Evolutionary conservation across 768 basidiomycete genomes (phyloP).

Genomic region (Pleurotus citrinopileatus): DNA sequence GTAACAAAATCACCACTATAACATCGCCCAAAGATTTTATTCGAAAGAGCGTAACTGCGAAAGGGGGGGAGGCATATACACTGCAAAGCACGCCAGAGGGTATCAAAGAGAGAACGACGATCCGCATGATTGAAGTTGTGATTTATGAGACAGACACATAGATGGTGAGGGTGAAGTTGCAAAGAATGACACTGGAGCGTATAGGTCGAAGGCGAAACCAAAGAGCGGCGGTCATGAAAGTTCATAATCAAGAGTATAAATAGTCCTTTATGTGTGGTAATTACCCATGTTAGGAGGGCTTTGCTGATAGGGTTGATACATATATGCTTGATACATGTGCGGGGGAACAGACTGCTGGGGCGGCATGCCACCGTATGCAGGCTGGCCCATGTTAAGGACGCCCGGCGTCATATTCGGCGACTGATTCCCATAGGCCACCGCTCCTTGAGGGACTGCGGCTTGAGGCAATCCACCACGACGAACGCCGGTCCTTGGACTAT

Average conservation of each 20-base stretch:
- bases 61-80: constrained; percentile 27
- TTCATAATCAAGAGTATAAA: constrained; percentile 26
- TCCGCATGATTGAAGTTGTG: constrained; percentile 35
- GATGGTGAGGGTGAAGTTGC: constrained; percentile 25
- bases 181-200: constrained; percentile 28
- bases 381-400: constrained; percentile 63
- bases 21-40: constrained; percentile 21
- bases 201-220: constrained; percentile 27
- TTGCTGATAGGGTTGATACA: constrained; percentile 84
- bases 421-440: constrained; percentile 48
- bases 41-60: constrained; percentile 24
- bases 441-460: constrained; percentile 28
- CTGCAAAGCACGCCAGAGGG: constrained; percentile 24
- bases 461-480: constrained; percentile 44
- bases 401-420: constrained; percentile 60
- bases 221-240: constrained; percentile 41
- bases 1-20: constrained; percentile 24
- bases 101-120: constrained; percentile 30
- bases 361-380: constrained; percentile 59
- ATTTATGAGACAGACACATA: constrained; percentile 27
- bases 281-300: constrained; percentile 75
- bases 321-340: constrained; percentile 76
- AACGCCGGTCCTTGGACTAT: constrained; percentile 43
- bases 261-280: constrained; percentile 57
- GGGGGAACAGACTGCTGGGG: constrained; percentile 59